phyloP scores from a whole-genome alignment of 2,329 filamentous ascomycete species.

The Hymenoscyphus infarciens region DNA sequence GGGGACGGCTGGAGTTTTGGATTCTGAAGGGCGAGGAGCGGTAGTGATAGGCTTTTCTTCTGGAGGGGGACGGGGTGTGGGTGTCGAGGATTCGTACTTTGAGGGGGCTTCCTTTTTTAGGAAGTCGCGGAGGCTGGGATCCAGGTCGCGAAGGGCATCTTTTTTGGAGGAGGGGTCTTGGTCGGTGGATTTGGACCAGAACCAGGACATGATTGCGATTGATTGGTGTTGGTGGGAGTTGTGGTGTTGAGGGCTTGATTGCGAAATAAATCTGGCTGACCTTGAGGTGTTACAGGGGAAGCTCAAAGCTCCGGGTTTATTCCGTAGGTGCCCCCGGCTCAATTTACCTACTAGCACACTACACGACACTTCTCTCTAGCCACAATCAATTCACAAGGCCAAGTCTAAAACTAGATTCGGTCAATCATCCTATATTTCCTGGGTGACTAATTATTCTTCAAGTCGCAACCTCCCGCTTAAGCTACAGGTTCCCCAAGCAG shows the following conservation, averaged over 20 bases:
- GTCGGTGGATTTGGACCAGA: conserved; percentile 32
- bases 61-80: conserved; percentile 11
- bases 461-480: background rate
- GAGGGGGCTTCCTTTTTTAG: conserved; percentile 62
- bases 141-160: conserved; percentile 58
- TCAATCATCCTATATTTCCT: background rate
- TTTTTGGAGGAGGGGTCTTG: conserved; percentile 31
- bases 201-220: conserved; percentile 34
- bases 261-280: background rate
- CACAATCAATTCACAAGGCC: background rate
- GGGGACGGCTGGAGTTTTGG: conserved; percentile 23
- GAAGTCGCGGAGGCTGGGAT: conserved; percentile 62
- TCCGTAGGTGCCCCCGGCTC: background rate
- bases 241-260: background rate
- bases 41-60: conserved; percentile 12
- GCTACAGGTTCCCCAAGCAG: conserved; percentile 24
- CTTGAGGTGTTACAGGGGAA: background rate
- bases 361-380: too few species aligned
- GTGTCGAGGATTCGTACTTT: conserved; percentile 37
- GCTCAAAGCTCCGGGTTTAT: background rate
- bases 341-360: too few species aligned
- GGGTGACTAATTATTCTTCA: background rate
- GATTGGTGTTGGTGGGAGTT: background rate
- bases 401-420: background rate
- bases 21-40: conserved; percentile 9